These are phyloP conservation scores for Colletotrichum coccodes DNA, from an alignment of 2,329 filamentous ascomycete genomes.

Conservation along the genomic window DNA sequence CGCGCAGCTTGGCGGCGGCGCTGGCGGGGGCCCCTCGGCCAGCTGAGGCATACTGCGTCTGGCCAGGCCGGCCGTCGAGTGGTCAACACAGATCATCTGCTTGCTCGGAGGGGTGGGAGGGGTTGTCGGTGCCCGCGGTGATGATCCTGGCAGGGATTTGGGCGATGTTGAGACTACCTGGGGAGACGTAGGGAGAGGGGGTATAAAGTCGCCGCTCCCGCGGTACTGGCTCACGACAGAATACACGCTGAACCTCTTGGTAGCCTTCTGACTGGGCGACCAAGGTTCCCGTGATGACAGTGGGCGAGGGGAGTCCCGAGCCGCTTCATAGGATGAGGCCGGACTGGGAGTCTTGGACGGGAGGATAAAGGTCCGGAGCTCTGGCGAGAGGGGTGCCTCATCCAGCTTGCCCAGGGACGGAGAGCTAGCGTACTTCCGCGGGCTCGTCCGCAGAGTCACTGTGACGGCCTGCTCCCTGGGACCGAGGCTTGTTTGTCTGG, in stretches of 20 bases:
- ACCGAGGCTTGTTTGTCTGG: slow-evolving; percentile 34
- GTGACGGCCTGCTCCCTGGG: slow-evolving; percentile 14
- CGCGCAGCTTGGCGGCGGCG: slow-evolving; percentile 64
- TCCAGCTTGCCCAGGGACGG: slow-evolving; percentile 42
- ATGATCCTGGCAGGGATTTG: not conserved
- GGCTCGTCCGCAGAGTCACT: slow-evolving; percentile 33
- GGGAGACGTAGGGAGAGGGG: not conserved
- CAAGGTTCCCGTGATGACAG: slow-evolving; percentile 46
- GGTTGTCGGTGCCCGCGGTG: slow-evolving; percentile 2
- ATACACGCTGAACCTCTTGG: slow-evolving; percentile 36
- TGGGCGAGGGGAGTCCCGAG: slow-evolving; percentile 37
- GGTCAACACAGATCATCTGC: slow-evolving; percentile 5
- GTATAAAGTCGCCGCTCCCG: not conserved
- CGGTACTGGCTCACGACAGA: slow-evolving; percentile 5
- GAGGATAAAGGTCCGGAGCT: slow-evolving; percentile 33
- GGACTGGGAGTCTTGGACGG: slow-evolving; percentile 24
- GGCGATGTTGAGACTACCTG: not conserved
- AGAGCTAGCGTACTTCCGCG: slow-evolving; percentile 44
- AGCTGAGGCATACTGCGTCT: slow-evolving; percentile 63
- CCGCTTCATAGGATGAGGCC: slow-evolving; percentile 32
- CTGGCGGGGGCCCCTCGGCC: slow-evolving; percentile 60
- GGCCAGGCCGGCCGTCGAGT: slow-evolving; percentile 40
- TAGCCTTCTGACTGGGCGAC: slow-evolving; percentile 30
- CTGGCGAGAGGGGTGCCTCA: slow-evolving; percentile 33
- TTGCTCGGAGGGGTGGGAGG: not conserved